phyloP scores from a whole-genome alignment of 352 stramenopile species.

The Achlya hypogyna region DNA sequence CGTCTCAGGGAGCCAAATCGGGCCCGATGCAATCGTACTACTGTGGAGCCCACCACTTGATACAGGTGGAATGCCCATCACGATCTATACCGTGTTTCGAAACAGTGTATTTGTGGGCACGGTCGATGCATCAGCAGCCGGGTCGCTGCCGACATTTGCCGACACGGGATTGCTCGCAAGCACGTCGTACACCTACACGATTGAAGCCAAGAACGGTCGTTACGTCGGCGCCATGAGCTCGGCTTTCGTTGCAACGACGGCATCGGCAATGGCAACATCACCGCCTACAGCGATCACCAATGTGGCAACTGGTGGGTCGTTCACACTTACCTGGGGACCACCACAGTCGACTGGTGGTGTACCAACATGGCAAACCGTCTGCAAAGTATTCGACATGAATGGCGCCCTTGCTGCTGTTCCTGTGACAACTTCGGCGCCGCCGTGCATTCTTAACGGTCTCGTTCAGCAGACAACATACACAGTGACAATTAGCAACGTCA shows the following conservation, averaged over 20 bases:
- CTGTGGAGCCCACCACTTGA: neutral
- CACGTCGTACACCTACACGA: neutral
- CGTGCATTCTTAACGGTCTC: too few species aligned
- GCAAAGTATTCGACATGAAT: too few species aligned
- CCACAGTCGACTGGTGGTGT: neutral
- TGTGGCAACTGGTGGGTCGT: neutral
- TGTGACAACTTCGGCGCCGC: too few species aligned
- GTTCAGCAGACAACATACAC: too few species aligned
- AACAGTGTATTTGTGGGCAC: too few species aligned
- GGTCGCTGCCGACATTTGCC: neutral
- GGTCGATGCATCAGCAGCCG: neutral
- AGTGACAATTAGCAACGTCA: too few species aligned
- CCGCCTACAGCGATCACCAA: neutral
- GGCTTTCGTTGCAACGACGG: neutral
- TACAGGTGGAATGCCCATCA: neutral
- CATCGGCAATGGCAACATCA: neutral
- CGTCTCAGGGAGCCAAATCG: neutral
- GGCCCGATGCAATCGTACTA: neutral
- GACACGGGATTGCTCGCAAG: neutral
- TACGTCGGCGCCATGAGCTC: neutral
- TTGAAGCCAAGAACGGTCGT: neutral
- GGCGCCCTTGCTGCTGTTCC: too few species aligned
- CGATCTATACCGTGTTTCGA: neutral
- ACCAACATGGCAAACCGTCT: too few species aligned
- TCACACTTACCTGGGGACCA: neutral